Evolutionary conservation across 176 grass and related monocot species (phyloP).

Genomic region (Pontederia crassipes): DNA sequence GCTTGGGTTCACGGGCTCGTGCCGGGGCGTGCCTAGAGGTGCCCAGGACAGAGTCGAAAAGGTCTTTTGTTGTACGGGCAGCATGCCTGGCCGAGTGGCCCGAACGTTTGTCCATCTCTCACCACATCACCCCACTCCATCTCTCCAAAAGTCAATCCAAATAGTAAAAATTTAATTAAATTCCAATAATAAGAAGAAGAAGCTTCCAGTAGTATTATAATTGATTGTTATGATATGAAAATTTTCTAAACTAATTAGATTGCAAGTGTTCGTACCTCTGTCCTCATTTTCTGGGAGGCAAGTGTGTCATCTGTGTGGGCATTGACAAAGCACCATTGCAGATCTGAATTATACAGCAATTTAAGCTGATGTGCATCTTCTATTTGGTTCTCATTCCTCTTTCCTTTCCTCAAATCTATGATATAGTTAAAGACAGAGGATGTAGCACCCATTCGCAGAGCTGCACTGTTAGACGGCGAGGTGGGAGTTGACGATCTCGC

Average conservation of each 20-base stretch:
- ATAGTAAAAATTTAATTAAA: too few relatives aligned
- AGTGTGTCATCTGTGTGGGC: constrained; percentile 64
- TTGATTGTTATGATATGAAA: not conserved
- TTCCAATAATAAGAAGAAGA: too few relatives aligned
- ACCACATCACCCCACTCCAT: too few relatives aligned
- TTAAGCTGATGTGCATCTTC: constrained; percentile 84
- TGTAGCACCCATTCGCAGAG: constrained; percentile 25
- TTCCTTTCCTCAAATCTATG: constrained; percentile 60
- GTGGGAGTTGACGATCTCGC: constrained; percentile 70
- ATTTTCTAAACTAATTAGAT: not conserved
- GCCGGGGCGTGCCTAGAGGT: too few relatives aligned
- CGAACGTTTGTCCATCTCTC: too few relatives aligned
- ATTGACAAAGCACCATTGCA: constrained; percentile 93
- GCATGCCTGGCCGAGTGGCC: too few relatives aligned
- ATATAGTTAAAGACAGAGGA: constrained; percentile 60
- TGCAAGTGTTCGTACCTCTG: constrained; percentile 51
- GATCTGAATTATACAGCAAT: constrained; percentile 59
- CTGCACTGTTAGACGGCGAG: constrained; percentile 51
- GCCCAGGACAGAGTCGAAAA: too few relatives aligned
- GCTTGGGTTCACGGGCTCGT: too few relatives aligned
- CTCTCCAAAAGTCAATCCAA: too few relatives aligned
- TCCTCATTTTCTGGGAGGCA: constrained; percentile 63
- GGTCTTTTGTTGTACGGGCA: too few relatives aligned
- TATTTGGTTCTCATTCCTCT: constrained; percentile 54
- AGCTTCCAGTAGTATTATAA: too few relatives aligned